Percentiles rank a stretch among this genome's conserved stretches.
These are phyloP conservation scores for Paraconiothyrium sp. DNA, from an alignment of 2,329 filamentous ascomycete species.

Conservation along the genomic window DNA sequence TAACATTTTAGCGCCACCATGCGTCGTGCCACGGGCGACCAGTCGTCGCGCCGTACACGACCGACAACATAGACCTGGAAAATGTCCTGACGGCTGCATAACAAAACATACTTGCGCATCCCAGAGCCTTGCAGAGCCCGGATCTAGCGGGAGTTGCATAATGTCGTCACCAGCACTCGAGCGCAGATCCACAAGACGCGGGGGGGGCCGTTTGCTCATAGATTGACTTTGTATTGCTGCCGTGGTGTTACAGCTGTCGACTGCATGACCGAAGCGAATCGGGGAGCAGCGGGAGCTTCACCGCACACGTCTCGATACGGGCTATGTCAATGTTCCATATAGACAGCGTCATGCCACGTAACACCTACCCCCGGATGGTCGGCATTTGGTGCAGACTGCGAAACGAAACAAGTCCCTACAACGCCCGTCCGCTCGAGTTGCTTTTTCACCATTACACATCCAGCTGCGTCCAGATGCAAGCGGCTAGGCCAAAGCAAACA, in stretches of 20 bases:
- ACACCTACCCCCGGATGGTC: background rate
- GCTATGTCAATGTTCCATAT: background rate
- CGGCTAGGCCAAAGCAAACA: constrained; percentile 18
- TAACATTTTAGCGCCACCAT: background rate
- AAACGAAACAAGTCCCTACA: constrained; percentile 8
- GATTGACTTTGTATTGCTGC: background rate
- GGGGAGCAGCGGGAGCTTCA: background rate
- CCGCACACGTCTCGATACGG: background rate
- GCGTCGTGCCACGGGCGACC: background rate
- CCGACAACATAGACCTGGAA: background rate
- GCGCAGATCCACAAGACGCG: background rate
- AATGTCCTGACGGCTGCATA: background rate
- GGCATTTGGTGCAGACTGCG: background rate
- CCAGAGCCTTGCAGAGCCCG: background rate
- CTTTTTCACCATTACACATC: constrained; percentile 2
- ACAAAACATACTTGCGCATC: background rate
- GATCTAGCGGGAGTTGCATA: constrained; percentile 12
- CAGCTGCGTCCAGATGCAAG: constrained; percentile 14
- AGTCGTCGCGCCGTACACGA: background rate
- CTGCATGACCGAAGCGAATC: background rate
- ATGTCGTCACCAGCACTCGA: constrained; percentile 20
- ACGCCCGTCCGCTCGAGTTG: constrained; percentile 9
- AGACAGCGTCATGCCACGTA: constrained; percentile 6
- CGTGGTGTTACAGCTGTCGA: constrained; percentile 6
- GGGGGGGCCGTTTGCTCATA: background rate